Evolutionary conservation across 2,329 filamentous ascomycete genomes (phyloP), one percentile per base, ranked within the genome.

Genomic region (Ceratocystis colombiana): DNA sequence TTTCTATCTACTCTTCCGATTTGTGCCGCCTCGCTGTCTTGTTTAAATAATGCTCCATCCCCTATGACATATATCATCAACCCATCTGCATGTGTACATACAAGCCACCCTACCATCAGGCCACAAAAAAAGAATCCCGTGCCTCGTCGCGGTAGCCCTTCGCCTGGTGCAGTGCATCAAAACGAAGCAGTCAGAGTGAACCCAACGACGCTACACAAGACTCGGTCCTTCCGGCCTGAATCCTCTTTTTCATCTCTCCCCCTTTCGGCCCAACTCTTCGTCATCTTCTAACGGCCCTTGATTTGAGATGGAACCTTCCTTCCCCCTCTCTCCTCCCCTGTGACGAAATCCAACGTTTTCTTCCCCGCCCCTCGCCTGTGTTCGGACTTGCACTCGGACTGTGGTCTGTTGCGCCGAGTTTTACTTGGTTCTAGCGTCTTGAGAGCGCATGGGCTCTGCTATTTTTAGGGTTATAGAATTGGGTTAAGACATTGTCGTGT

Each of bases 201-300:
- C 20, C 12, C 5, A 55, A 25, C 20, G 50, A 20, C 50, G 20
- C 20, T 25, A 22, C 50, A 55, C 20, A 55, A 22, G 10, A 57
- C 53, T 57, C 53, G 53, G 53, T 28, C 53, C 53, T 28, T 57
- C 53, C 53, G 53, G 53, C 20, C 53, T 30, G 20, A 37, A 57
- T 57, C 53, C 53, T 30, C 25, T 5, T 28, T 28, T 28, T 10
- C 8, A 37, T 30, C 20, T 17, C 53, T 57, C 25, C 28, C 25
- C 15, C 22, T 57, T 22, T 57, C 50, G 50, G 45, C 45, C 45
- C 45, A 48, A 48, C 45, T 48, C 45, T 48, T 20, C 45, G 17
- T n/a, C n/a, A 17, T 7, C n/a, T 20, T 20, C 45, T 6, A 5
- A n/a, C n/a, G 45, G 45, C 12, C 45, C 45, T 48, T 48, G 45